Conservation (phyloP, 306 rosid genomes). For the Rosa chinensis region DNA sequence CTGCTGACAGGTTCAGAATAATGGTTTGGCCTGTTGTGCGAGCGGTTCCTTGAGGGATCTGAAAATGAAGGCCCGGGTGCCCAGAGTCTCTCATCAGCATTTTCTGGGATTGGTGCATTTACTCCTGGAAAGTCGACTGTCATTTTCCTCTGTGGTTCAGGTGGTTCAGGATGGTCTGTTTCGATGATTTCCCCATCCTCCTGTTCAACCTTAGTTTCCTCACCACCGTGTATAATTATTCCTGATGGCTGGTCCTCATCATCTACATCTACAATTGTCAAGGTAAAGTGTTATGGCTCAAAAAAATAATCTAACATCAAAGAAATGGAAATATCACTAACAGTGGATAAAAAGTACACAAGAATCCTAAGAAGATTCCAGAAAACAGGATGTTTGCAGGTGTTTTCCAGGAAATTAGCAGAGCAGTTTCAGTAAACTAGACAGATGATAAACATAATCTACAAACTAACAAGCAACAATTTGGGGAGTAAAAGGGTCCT, state of each 20-base stretch:
- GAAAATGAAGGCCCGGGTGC: conserved; percentile 41
- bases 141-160: conserved; percentile 54
- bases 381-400: not conserved
- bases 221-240: conserved; percentile 69
- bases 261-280: conserved; percentile 59
- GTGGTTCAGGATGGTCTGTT: conserved; percentile 38
- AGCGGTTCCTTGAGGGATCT: conserved; percentile 50
- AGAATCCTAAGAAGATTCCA: conserved; percentile 6
- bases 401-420: not conserved
- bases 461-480: not conserved
- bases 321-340: not conserved
- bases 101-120: conserved; percentile 85
- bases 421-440: not conserved
- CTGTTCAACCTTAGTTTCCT: conserved; percentile 53
- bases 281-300: conserved; percentile 3
- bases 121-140: conserved; percentile 79
- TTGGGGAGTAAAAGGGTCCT: not conserved
- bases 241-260: conserved; percentile 91
- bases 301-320: conserved; percentile 14
- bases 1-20: conserved; percentile 50
- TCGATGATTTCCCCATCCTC: conserved; percentile 94
- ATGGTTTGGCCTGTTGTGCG: conserved; percentile 45
- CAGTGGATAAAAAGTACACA: not conserved
- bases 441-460: not conserved
- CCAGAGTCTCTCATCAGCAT: conserved; percentile 79